Conservation (phyloP, 2,329 filamentous ascomycete species). For the Chaetothyriales sp. region DNA sequence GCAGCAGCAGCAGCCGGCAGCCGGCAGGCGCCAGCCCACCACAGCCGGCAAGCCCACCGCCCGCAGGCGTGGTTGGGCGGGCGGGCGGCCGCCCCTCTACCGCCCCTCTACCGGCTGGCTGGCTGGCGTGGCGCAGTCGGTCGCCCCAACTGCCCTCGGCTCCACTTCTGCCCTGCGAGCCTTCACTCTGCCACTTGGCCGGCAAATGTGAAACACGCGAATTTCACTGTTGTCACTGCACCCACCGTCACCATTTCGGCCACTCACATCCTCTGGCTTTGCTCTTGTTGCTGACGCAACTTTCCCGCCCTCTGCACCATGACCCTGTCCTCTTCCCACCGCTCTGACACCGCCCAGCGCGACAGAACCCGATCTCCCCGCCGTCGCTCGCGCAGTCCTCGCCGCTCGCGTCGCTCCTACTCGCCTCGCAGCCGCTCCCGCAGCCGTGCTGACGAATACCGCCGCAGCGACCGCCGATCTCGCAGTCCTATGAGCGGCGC, state of each 20-base stretch:
- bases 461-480: slow-evolving; percentile 60
- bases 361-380: slow-evolving; percentile 58
- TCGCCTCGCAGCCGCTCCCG: slow-evolving; percentile 66
- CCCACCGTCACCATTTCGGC: not conserved
- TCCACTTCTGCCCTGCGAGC: slow-evolving; percentile 11
- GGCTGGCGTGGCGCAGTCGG: not conserved
- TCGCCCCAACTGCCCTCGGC: slow-evolving; percentile 8
- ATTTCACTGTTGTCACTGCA: not conserved
- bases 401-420: slow-evolving; percentile 62
- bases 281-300: not conserved
- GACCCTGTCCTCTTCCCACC: slow-evolving; percentile 5
- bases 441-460: slow-evolving; percentile 60
- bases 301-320: slow-evolving; percentile 9
- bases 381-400: slow-evolving; percentile 68
- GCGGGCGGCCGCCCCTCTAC: too few species aligned
- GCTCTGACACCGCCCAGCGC: slow-evolving; percentile 44
- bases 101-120: not conserved
- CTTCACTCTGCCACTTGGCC: slow-evolving; percentile 4
- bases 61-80: too few species aligned
- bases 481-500: slow-evolving; percentile 72
- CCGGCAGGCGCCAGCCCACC: not conserved
- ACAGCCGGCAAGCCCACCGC: not conserved
- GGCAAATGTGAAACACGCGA: not conserved
- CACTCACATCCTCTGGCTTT: not conserved
- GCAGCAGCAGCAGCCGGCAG: not conserved